Conservation (phyloP, 2,329 filamentous ascomycete species). For the Xylariaceae sp. region DNA sequence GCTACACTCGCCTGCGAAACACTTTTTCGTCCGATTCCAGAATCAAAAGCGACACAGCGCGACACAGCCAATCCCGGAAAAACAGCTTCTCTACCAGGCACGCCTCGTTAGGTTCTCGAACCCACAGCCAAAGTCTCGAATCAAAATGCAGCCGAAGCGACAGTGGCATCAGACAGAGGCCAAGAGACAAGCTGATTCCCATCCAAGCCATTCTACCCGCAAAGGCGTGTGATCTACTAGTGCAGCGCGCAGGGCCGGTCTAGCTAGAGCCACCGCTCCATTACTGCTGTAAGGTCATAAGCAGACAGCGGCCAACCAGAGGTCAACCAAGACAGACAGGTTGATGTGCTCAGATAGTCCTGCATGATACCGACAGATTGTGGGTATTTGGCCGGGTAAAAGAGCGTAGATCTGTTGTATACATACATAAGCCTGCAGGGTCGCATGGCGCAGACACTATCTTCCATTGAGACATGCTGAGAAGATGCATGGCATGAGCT, state of each 20-base stretch:
- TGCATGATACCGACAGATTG: conserved; percentile 18
- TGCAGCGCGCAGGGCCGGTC: conserved; percentile 12
- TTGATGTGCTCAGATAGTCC: conserved; percentile 8
- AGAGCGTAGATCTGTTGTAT: conserved; percentile 13
- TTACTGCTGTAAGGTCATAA: conserved; percentile 14
- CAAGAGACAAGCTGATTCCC: conserved; percentile 6
- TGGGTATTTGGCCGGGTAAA: conserved; percentile 22
- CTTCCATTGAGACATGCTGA: conserved; percentile 9
- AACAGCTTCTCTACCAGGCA: too few relatives aligned
- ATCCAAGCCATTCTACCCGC: conserved; percentile 9
- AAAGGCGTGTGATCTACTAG: conserved; percentile 7
- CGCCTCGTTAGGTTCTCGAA: too few relatives aligned
- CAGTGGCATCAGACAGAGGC: not conserved
- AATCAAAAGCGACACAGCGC: too few relatives aligned
- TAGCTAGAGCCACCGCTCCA: conserved; percentile 14
- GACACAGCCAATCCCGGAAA: too few relatives aligned
- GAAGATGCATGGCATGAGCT: not conserved
- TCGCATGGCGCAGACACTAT: conserved; percentile 6
- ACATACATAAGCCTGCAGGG: not conserved
- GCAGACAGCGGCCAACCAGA: conserved; percentile 13
- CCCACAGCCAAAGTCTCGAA: not conserved
- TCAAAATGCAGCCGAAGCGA: not conserved
- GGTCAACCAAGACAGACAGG: conserved; percentile 15
- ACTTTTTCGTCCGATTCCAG: too few relatives aligned
- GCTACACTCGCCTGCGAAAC: not conserved